These are phyloP conservation scores for Fremontodendron californicum DNA, from an alignment of 345 rosid genomes.

Conservation along the genomic window DNA sequence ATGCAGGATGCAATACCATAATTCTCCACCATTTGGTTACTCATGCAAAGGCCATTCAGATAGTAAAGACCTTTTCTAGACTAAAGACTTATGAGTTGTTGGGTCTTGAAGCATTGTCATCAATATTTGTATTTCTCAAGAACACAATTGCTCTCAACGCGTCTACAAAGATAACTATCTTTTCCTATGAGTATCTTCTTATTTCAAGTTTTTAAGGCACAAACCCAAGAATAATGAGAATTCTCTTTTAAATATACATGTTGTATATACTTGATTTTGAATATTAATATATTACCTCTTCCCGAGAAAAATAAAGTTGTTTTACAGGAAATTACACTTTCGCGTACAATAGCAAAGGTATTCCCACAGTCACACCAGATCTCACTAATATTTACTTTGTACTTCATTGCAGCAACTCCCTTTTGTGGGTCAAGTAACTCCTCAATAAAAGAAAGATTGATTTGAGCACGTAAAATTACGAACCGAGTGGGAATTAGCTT, in stretches of 20 bases:
- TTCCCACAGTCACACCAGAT: no score
- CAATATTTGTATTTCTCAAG: not conserved
- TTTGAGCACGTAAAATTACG: no score
- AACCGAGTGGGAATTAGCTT: no score
- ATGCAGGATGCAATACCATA: not conserved
- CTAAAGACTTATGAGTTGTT: not conserved
- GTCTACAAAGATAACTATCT: not conserved
- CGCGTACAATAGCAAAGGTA: no score
- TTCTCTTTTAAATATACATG: not conserved
- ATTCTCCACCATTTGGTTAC: not conserved
- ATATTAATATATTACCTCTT: no score
- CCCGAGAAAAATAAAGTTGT: no score
- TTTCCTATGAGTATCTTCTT: not conserved
- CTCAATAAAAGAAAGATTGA: no score
- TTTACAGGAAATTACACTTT: no score
- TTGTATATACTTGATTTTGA: no score
- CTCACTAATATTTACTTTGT: no score
- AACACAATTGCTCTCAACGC: not conserved
- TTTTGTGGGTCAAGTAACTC: no score
- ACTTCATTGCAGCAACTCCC: no score
- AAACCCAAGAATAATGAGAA: not conserved
- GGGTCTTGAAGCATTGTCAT: not conserved
- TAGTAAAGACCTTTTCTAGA: not conserved
- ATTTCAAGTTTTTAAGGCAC: not conserved
- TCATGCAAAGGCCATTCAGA: not conserved